Base-by-base conservation (phyloP, 1,284 basidiomycete species). In the Erythrobasidium hasegawianum region DNA sequence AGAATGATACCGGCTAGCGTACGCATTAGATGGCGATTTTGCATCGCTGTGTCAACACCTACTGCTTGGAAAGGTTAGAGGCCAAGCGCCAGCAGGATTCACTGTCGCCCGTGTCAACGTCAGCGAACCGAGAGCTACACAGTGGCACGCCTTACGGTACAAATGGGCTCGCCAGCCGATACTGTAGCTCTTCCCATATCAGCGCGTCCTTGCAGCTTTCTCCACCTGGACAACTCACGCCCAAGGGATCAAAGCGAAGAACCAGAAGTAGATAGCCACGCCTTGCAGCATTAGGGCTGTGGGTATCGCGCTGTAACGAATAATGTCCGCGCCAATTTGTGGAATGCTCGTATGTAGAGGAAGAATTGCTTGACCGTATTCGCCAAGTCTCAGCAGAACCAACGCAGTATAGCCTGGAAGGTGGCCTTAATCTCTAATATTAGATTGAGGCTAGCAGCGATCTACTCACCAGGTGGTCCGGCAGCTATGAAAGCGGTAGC, bases 61-160 rank as follows among this genome's bases (percentile, higher is more conserved):
- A 53, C 59, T 20, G 14, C 22, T 54, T 20, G 59, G 59, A 53
- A 61, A 61, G 47, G 52, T 61, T 14, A 61, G 26, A 1, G 59
- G 49, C 59, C 59, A 61, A 16, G 38, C 52, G n/a, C 59, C 59
- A 24, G 59, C 59, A n/a, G 59, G 59, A 43, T 61, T 61, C 2
- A 61, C 59, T 61, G 39, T 1, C 14, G n/a, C n/a, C n/a, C n/a
- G n/a, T n/a, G n/a, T n/a, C n/a, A n/a, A n/a, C n/a, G n/a, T n/a
- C n/a, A n/a, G n/a, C n/a, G n/a, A n/a, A n/a, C n/a, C n/a, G n/a
- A n/a, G n/a, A n/a, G n/a, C n/a, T n/a, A n/a, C n/a, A n/a, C n/a
- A n/a, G n/a, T n/a, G n/a, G n/a, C n/a, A n/a, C n/a, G n/a, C 41
- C 49, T 22, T 27, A 61, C 59, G 26, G 16, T 49, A 29, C 1